Evolutionary conservation across 2,329 filamentous ascomycete genomes (phyloP).

Genomic region (Ploettnerulaceae sp.): DNA sequence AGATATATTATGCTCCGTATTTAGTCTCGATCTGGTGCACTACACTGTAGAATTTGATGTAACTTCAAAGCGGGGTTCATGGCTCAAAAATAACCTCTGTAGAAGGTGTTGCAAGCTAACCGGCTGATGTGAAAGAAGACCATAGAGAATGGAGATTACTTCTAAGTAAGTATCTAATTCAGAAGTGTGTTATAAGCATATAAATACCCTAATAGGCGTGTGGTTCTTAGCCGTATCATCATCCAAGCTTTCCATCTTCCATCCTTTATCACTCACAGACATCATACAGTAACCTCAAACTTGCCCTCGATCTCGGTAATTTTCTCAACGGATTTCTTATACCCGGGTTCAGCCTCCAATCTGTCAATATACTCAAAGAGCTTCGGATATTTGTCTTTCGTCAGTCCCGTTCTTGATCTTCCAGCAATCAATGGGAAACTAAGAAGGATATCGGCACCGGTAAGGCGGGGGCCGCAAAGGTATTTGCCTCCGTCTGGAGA

Average conservation of each 20-base stretch:
- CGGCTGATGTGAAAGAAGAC: too few relatives aligned
- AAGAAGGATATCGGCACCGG: constrained; percentile 48
- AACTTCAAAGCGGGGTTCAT: too few relatives aligned
- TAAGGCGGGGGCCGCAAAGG: constrained; percentile 44
- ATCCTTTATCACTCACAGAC: neutral
- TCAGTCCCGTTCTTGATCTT: constrained; percentile 33
- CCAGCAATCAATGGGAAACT: constrained; percentile 46
- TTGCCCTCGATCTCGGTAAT: constrained; percentile 40
- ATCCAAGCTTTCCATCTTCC: neutral
- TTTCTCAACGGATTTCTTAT: constrained; percentile 44
- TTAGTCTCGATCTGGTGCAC: too few relatives aligned
- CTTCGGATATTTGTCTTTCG: constrained; percentile 41
- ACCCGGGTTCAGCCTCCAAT: constrained; percentile 40
- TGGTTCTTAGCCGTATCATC: too few relatives aligned
- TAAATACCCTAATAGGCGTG: too few relatives aligned
- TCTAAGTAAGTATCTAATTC: too few relatives aligned
- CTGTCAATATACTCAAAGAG: constrained; percentile 42
- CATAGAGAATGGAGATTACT: too few relatives aligned
- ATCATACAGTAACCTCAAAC: constrained; percentile 26
- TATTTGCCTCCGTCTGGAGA: constrained; percentile 45
- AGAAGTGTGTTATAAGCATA: too few relatives aligned
- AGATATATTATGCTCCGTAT: too few relatives aligned
- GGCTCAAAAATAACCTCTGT: too few relatives aligned
- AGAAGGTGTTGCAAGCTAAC: too few relatives aligned
- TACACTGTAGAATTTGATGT: too few relatives aligned